Conservation (phyloP, 2,329 filamentous ascomycete species). For the Fusarium transvaalense region DNA sequence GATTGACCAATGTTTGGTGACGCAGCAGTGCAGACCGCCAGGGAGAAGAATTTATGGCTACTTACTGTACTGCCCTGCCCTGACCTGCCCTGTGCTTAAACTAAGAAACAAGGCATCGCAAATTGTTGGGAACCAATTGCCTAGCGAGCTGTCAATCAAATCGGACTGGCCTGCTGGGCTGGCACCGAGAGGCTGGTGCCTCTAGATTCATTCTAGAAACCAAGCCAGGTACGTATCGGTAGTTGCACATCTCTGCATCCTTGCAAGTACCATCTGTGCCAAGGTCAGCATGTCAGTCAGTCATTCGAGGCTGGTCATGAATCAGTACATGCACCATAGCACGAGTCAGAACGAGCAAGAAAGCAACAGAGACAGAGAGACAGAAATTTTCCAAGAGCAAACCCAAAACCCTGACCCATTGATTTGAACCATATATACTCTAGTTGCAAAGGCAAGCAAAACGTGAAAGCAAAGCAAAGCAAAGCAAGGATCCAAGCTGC, state of each 20-base stretch:
- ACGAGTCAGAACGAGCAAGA: conserved; percentile 24
- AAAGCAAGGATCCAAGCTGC: conserved; percentile 12
- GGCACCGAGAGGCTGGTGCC: conserved; percentile 19
- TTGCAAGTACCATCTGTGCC: conserved; percentile 13
- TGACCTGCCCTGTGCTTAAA: background rate
- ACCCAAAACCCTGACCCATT: conserved; percentile 21
- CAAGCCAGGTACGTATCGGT: conserved; percentile 25
- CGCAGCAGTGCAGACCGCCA: conserved; percentile 34
- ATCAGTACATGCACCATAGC: conserved; percentile 26
- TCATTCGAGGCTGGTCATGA: conserved; percentile 32
- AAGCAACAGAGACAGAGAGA: background rate
- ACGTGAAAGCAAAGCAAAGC: conserved; percentile 31
- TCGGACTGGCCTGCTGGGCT: background rate
- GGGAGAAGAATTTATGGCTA: background rate
- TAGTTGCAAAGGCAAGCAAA: conserved; percentile 34
- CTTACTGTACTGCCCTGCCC: background rate
- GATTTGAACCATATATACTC: conserved; percentile 42
- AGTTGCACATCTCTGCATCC: conserved; percentile 24
- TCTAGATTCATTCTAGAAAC: conserved; percentile 31
- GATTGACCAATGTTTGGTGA: conserved; percentile 13
- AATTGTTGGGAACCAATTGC: conserved; percentile 32
- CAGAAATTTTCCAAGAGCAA: conserved; percentile 19
- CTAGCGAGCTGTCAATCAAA: conserved; percentile 6
- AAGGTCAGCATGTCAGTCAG: conserved; percentile 17
- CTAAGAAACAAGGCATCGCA: conserved; percentile 19